These are phyloP conservation scores for Rickenella mellea DNA, from an alignment of 768 basidiomycete genomes.

Conservation along the genomic window DNA sequence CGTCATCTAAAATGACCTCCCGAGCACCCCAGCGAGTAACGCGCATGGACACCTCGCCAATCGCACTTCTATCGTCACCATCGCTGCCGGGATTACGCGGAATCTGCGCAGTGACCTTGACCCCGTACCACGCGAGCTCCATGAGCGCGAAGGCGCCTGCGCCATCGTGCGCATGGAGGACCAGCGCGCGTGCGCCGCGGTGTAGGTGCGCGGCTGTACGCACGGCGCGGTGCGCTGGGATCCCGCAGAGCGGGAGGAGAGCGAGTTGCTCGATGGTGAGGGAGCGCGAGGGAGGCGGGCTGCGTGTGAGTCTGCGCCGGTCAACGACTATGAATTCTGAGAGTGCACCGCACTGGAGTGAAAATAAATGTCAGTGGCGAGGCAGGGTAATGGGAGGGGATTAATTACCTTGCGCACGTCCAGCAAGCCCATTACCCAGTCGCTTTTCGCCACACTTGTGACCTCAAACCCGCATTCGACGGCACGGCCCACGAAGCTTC, in stretches of 20 bases:
- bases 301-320: constrained; percentile 33
- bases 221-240: constrained; percentile 77
- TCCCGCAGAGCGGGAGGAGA: constrained; percentile 66
- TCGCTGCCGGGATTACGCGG: constrained; percentile 21
- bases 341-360: constrained; percentile 65
- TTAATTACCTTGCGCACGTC: constrained; percentile 68
- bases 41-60: constrained; percentile 28
- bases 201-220: constrained; percentile 34
- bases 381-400: constrained; percentile 7
- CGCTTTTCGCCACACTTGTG: constrained; percentile 58
- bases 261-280: constrained; percentile 67
- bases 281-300: constrained; percentile 15
- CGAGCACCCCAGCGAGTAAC: constrained; percentile 66
- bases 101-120: constrained; percentile 68
- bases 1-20: constrained; percentile 41
- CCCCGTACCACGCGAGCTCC: constrained; percentile 61
- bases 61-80: background rate
- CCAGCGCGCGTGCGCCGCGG: constrained; percentile 35
- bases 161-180: constrained; percentile 69
- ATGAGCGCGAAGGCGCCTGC: constrained; percentile 70
- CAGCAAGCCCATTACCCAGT: constrained; percentile 79
- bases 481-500: constrained; percentile 79
- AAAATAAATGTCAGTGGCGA: constrained; percentile 7
- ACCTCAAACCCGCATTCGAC: constrained; percentile 81
- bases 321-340: constrained; percentile 85